Evolutionary conservation across 768 basidiomycete genomes (phyloP).

Genomic region (Pleurotus djamor): DNA sequence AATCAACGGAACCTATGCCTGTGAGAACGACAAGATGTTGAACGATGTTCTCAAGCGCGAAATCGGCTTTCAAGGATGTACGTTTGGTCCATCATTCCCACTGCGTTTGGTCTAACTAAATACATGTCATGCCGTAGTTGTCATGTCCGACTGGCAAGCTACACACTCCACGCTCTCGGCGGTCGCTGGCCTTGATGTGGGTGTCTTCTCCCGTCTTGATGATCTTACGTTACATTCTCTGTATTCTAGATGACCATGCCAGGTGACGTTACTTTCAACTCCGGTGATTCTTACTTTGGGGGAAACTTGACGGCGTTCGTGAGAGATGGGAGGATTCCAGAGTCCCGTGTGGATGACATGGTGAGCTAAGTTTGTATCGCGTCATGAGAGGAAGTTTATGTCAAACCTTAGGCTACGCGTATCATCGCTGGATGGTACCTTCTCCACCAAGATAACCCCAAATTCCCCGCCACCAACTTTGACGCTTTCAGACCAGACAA

Average conservation of each 20-base stretch:
- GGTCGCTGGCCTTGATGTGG: slow-evolving; percentile 62
- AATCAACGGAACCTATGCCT: slow-evolving; percentile 71
- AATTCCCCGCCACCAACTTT: slow-evolving; percentile 71
- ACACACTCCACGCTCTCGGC: slow-evolving; percentile 61
- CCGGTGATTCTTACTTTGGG: slow-evolving; percentile 60
- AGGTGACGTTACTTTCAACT: slow-evolving; percentile 45
- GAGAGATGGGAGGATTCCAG: slow-evolving; percentile 67
- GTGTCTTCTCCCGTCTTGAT: slow-evolving; percentile 11
- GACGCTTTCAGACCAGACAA: slow-evolving; percentile 57
- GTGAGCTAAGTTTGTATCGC: slow-evolving; percentile 13
- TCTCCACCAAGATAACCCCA: slow-evolving; percentile 57
- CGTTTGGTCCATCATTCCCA: not conserved
- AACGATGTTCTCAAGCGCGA: slow-evolving; percentile 78
- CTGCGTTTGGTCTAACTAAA: not conserved
- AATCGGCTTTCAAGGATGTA: slow-evolving; percentile 75
- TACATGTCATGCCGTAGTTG: slow-evolving; percentile 27
- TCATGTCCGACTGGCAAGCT: slow-evolving; percentile 77
- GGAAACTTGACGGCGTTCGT: slow-evolving; percentile 66
- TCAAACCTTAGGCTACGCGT: slow-evolving; percentile 46
- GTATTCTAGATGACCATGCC: slow-evolving; percentile 67
- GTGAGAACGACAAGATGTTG: slow-evolving; percentile 68
- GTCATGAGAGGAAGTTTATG: too few relatives aligned
- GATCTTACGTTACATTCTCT: not conserved
- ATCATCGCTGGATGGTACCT: slow-evolving; percentile 74
- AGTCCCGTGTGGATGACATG: slow-evolving; percentile 74